Evolutionary conservation across 441 rosid species (phyloP), one percentile per base, ranked within the genome.

Genomic region (Euphorbia schlechtendalii): DNA sequence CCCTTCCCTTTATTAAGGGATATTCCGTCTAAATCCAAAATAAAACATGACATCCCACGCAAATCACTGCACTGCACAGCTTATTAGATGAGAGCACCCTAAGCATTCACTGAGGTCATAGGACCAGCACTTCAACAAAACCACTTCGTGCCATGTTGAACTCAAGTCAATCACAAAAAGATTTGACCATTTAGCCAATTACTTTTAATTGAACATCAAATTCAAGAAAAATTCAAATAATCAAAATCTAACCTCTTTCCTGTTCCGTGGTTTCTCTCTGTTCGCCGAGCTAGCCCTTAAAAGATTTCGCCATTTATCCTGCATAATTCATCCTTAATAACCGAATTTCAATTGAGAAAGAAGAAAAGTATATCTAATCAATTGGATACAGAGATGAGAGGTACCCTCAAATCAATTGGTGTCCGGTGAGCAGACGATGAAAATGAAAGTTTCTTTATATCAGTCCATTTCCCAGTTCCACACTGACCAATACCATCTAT

Each of bases 291-390:
- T 77, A 68, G 96, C 86, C 77, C 83, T 82, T 46, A 94, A 76
- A 76, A 94, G 96, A 81, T 94, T 94, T 58, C 97, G 85, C 99
- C 99, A 94, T 79, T 94, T 94, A 69, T 90, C 99, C 99, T 94
- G 82, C 71, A 73, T 25, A 67, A 40, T 57, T 41, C 51, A 73
- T 14, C n/a, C 11, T 20, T 60, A 34, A 48, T 22, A 61, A 61
- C 64, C n/a, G 36, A 34, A 70, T 64, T 69, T 61, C 41, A 52
- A 67, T 21, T 32, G 51, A 34, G 61, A 66, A 68, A 66, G 70
- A 27, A 41, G 71, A 24, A 66, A 68, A 66, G 70, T 22, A 41
- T 69, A 24, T 56, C 52, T 13, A 38, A 62, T 30, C 46, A 43
- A 61, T 62, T 9, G 21, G 65, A 68, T 46, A 49, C 63, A 63